phyloP scores from a whole-genome alignment of 139 green algal species.

The Pseudopediastrum boryanum region DNA sequence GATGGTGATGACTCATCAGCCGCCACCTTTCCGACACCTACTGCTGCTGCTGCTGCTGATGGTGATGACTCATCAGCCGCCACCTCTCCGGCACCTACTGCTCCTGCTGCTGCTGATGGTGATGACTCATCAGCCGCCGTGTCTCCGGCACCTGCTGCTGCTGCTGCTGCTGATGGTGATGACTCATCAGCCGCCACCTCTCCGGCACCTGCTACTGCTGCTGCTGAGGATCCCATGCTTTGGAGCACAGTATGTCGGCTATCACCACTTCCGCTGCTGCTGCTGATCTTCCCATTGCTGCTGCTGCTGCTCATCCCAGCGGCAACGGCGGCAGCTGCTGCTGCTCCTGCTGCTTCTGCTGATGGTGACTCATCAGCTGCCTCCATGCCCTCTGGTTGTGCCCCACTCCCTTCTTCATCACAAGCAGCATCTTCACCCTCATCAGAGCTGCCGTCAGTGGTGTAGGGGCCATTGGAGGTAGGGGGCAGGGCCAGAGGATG shows the following conservation, averaged over 20 bases:
- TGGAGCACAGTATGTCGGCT: conserved; percentile 3
- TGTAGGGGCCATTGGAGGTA: too few species aligned
- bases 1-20: too few species aligned
- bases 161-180: background rate
- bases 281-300: too few species aligned
- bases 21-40: too few species aligned
- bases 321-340: conserved; percentile 1
- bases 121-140: too few species aligned
- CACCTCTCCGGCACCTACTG: background rate
- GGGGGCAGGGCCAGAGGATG: too few species aligned
- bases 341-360: background rate
- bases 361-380: too few species aligned
- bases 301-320: background rate
- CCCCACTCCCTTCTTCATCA: too few species aligned
- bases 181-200: background rate
- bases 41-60: background rate
- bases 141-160: background rate
- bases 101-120: conserved; percentile 6
- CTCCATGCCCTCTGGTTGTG: too few species aligned
- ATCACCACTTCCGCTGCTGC: background rate
- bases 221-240: background rate
- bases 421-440: too few species aligned
- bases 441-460: too few species aligned
- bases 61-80: background rate
- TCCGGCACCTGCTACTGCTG: background rate